Conservation (phyloP, 306 rosid species). For the Vigna unguiculata region DNA sequence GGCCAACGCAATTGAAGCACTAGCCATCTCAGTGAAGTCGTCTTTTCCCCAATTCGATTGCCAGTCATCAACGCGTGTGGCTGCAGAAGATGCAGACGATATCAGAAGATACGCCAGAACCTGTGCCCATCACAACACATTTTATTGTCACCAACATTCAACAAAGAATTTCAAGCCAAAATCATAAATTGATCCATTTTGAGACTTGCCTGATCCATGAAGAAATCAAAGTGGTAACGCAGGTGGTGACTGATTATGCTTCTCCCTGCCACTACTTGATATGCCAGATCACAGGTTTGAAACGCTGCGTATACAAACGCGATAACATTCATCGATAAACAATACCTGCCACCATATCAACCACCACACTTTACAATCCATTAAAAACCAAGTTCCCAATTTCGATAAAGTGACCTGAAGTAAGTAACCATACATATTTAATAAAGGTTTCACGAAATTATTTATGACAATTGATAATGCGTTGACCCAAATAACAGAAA, state of each 20-base stretch:
- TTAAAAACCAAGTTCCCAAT: neutral
- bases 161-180: neutral
- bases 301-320: conserved; percentile 76
- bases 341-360: conserved; percentile 70
- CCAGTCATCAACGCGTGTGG: conserved; percentile 93
- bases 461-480: conserved; percentile 8
- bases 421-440: neutral
- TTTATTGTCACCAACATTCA: neutral
- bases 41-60: conserved; percentile 98
- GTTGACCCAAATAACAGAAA: conserved; percentile 20
- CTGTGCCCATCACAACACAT: conserved; percentile 56
- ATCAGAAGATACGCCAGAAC: conserved; percentile 90
- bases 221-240: conserved; percentile 77
- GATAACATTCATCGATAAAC: conserved; percentile 79
- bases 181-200: neutral
- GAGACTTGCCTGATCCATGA: conserved; percentile 93
- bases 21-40: conserved; percentile 92
- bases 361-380: conserved; percentile 1
- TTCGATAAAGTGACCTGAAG: neutral
- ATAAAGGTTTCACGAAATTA: conserved; percentile 10
- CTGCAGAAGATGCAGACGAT: conserved; percentile 93
- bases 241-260: conserved; percentile 60
- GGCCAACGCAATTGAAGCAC: conserved; percentile 83
- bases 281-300: conserved; percentile 70
- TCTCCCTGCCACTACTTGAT: conserved; percentile 53